Evolutionary conservation across 2,329 filamentous ascomycete genomes (phyloP).

Genomic region (Leptographium radiaticola): DNA sequence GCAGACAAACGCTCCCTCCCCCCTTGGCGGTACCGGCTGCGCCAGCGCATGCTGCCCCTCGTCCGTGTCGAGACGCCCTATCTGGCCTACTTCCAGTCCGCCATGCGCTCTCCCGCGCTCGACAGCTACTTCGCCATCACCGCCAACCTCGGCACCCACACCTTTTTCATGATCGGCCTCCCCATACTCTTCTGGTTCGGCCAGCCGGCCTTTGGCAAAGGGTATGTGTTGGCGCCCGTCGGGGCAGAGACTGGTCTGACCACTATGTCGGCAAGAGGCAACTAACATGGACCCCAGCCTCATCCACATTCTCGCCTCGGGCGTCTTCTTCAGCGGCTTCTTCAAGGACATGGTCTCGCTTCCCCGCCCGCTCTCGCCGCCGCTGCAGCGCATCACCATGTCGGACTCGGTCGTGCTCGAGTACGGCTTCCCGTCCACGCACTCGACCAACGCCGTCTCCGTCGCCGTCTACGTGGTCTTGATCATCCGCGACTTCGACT

Average conservation of each 20-base stretch:
- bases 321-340: constrained; percentile 83
- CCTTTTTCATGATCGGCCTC: constrained; percentile 94
- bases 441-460: constrained; percentile 92
- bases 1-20: constrained; percentile 74
- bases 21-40: constrained; percentile 74
- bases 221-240: constrained; percentile 45
- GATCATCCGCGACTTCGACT: constrained; percentile 51
- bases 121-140: constrained; percentile 96
- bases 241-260: not conserved
- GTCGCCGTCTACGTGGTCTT: constrained; percentile 71
- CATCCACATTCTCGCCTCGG: constrained; percentile 63
- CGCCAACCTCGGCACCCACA: constrained; percentile 92
- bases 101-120: constrained; percentile 66
- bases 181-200: constrained; percentile 97
- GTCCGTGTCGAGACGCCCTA: constrained; percentile 93
- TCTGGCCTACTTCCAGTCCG: constrained; percentile 73
- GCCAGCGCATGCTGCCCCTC: constrained; percentile 70
- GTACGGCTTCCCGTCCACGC: constrained; percentile 94
- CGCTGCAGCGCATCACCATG: constrained; percentile 91
- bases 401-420: constrained; percentile 89
- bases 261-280: too few species aligned
- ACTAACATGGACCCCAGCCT: constrained; percentile 26
- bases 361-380: constrained; percentile 81
- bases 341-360: constrained; percentile 90
- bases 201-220: constrained; percentile 71